These are phyloP conservation scores for Porcisia hertigi DNA, from an alignment of 208 protist genomes.

Conservation along the genomic window DNA sequence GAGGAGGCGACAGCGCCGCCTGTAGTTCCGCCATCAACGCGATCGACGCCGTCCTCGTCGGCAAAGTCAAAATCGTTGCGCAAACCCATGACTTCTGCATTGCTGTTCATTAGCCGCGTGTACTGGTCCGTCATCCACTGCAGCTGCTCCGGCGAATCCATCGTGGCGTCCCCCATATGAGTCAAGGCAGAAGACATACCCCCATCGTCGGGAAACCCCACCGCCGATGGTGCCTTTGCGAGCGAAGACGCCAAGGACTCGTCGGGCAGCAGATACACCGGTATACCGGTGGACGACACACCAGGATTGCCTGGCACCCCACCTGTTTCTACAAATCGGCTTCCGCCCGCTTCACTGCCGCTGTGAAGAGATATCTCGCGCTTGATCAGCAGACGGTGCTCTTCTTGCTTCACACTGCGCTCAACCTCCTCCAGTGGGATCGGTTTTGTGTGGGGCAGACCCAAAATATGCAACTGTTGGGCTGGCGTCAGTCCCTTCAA, in stretches of 20 bases:
- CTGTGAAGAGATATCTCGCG: conserved; percentile 31
- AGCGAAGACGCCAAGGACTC: conserved; percentile 12
- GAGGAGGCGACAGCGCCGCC: not conserved
- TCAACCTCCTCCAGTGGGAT: conserved; percentile 62
- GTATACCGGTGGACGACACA: conserved; percentile 9
- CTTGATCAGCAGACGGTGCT: conserved; percentile 72
- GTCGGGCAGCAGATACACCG: conserved; percentile 10
- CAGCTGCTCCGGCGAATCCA: conserved; percentile 42
- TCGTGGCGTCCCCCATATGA: not conserved
- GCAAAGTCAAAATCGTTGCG: conserved; percentile 76
- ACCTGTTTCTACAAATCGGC: not conserved
- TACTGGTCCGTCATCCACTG: conserved; percentile 53
- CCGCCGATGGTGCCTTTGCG: not conserved
- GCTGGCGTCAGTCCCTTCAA: conserved; percentile 54
- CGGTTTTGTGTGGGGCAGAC: conserved; percentile 75
- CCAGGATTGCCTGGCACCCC: not conserved
- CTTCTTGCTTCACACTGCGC: conserved; percentile 72
- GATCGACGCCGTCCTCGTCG: conserved; percentile 15
- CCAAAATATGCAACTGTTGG: conserved; percentile 83
- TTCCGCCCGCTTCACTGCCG: conserved; percentile 12
- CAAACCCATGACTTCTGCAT: conserved; percentile 67
- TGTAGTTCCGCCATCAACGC: not conserved
- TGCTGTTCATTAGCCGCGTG: conserved; percentile 53
- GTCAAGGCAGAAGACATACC: not conserved
- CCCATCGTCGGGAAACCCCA: not conserved